Evolutionary conservation across 805 yeast genomes (phyloP).

Genomic region (Metschnikowia peoriensis): DNA sequence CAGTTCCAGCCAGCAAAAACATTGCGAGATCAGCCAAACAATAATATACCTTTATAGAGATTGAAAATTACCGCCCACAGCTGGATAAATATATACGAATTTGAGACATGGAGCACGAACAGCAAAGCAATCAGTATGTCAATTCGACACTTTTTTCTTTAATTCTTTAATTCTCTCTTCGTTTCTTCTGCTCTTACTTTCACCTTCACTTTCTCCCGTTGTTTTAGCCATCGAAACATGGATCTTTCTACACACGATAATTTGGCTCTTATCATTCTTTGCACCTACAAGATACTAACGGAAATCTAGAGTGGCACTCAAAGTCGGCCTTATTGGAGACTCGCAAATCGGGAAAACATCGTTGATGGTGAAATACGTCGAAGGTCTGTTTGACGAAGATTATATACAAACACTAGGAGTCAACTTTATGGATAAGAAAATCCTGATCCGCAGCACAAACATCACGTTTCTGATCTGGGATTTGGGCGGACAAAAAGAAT

Average conservation of each 20-base stretch:
- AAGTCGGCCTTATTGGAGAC: conserved; percentile 92
- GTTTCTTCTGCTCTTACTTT: background rate
- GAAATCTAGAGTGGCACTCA: conserved; percentile 54
- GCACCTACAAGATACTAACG: conserved; percentile 20
- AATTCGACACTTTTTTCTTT: background rate
- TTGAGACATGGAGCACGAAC: conserved; percentile 19
- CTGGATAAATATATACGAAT: background rate
- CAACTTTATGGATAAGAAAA: conserved; percentile 88
- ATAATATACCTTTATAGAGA: background rate
- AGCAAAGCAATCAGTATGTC: conserved; percentile 40
- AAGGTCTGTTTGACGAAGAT: conserved; percentile 85
- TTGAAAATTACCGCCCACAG: background rate
- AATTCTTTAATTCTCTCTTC: background rate
- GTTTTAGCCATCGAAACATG: background rate
- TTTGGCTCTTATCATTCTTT: background rate
- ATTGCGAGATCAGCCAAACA: background rate
- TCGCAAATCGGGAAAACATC: conserved; percentile 96
- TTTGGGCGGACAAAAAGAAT: conserved; percentile 92
- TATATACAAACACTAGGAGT: conserved; percentile 95
- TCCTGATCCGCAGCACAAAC: conserved; percentile 79
- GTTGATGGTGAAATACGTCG: conserved; percentile 95
- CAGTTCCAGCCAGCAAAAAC: too few species aligned
- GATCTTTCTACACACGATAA: background rate
- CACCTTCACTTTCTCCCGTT: background rate
- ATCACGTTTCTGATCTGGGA: conserved; percentile 94